Base-by-base conservation (phyloP, 352 stramenopile species). In the Globisporangium apiculatum region DNA sequence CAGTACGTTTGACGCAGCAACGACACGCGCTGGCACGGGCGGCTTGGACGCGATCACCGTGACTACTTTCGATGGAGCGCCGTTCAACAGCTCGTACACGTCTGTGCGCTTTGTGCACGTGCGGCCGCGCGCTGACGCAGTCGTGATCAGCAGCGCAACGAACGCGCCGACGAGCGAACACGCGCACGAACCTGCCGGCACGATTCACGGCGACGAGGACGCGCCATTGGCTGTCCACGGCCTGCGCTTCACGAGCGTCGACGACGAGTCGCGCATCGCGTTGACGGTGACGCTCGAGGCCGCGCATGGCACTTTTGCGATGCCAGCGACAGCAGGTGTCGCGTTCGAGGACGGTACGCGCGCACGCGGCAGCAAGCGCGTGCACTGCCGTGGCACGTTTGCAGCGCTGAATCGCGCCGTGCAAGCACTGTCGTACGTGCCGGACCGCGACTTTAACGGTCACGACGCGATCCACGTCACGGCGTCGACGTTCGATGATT, bases 131-230 rank as follows among this genome's bases (percentile, higher is more conserved):
- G 60, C 67, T 7, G 73, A 83, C 14, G 46, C 61, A 2, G 62
- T 83, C 35, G 12, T 61, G 38, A 79, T 80, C 50, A 18, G 48
- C 35, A 37, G 45, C 7, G 61, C 71, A 8, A 56, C 40, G 10
- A 83, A 83, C 43, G 42, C 40, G 4, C 41, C 40, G 8, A 69
- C 66, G 18, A 83, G 70, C 41, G 51, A 69, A 5, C 68, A 76
- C 53, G 67, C 51, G 4, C 7, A 43, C 40, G 55, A 62, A 2
- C 24, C 47, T 3, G 14, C 55, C 3, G 63, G 67, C n/a, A 48
- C 42, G 6, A 42, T 86, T 10, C 72, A 62, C 55, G 78, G 72
- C 3, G 74, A 86, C 31, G 78, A 88, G 49, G 78, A 88, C 59
- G 53, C 57, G 15, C 68, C 63, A 65, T 57, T 85, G 37, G 48